phyloP scores from a whole-genome alignment of 1,284 basidiomycete species.

The Rhodotorula glutinis region DNA sequence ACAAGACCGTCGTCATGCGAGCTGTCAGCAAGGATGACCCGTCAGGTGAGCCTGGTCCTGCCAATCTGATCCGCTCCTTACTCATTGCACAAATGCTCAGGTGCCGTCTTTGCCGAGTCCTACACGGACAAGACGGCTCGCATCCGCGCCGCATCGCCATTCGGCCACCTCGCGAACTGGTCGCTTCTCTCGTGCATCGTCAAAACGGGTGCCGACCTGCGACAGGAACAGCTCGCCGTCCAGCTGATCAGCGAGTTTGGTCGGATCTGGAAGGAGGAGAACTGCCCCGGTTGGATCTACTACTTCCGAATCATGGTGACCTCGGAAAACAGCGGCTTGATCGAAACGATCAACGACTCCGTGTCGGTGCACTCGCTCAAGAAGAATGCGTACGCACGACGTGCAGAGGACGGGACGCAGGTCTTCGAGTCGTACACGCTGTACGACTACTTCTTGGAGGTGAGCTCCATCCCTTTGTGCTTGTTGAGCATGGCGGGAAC shows the following conservation, averaged over 20 bases:
- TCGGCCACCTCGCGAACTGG: slow-evolving; percentile 82
- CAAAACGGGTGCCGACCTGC: slow-evolving; percentile 93
- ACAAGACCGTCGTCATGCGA: slow-evolving; percentile 66
- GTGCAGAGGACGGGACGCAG: slow-evolving; percentile 32
- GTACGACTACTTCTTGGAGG: slow-evolving; percentile 82
- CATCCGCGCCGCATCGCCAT: slow-evolving; percentile 87
- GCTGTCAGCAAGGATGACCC: slow-evolving; percentile 98
- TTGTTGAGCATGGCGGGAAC: neutral
- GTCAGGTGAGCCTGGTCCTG: slow-evolving; percentile 58
- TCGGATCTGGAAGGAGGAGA: slow-evolving; percentile 91
- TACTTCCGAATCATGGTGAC: slow-evolving; percentile 91
- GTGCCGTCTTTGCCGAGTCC: slow-evolving; percentile 87
- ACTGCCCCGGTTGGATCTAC: slow-evolving; percentile 82
- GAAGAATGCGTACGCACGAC: slow-evolving; percentile 78
- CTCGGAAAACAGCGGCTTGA: slow-evolving; percentile 84
- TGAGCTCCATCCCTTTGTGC: slow-evolving; percentile 49
- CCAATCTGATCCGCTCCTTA: too few relatives aligned
- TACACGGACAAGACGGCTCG: slow-evolving; percentile 94
- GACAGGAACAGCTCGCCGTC: slow-evolving; percentile 96
- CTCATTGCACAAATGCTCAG: slow-evolving; percentile 37
- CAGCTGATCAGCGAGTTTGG: slow-evolving; percentile 92
- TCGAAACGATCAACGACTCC: slow-evolving; percentile 93
- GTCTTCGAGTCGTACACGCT: slow-evolving; percentile 58
- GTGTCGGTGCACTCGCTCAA: slow-evolving; percentile 99
- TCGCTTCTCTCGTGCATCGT: slow-evolving; percentile 88